These are phyloP conservation scores for Irpex sp. DNA, from an alignment of 1,284 basidiomycete genomes.

Conservation along the genomic window DNA sequence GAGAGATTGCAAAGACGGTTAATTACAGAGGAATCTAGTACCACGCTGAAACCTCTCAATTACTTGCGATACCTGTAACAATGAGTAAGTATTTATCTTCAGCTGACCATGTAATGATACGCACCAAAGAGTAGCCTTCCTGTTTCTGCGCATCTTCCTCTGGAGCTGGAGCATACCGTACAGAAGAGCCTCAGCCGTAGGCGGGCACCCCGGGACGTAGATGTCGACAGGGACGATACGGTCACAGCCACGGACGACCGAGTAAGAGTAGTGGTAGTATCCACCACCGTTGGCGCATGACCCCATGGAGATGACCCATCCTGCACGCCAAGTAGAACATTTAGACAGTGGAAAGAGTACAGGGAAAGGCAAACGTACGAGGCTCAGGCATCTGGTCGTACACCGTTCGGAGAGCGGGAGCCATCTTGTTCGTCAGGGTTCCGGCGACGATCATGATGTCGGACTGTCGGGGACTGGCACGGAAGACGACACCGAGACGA, in stretches of 20 bases:
- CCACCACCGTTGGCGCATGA: slow-evolving; percentile 99
- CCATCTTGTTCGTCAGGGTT: slow-evolving; percentile 99
- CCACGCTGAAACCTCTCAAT: background rate
- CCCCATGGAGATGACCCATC: slow-evolving; percentile 99
- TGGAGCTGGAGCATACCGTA: slow-evolving; percentile 96
- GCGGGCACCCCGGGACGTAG: slow-evolving; percentile 94
- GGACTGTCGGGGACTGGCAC: slow-evolving; percentile 95
- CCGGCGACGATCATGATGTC: slow-evolving; percentile 99
- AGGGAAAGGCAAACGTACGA: slow-evolving; percentile 41
- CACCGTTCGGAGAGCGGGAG: slow-evolving; percentile 91
- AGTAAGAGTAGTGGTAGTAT: slow-evolving; percentile 99
- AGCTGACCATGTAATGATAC: slow-evolving; percentile 21
- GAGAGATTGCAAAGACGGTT: background rate
- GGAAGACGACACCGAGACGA: slow-evolving; percentile 95
- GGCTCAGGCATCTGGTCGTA: slow-evolving; percentile 98
- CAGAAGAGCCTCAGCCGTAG: slow-evolving; percentile 89
- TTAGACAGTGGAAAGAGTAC: slow-evolving; percentile 14
- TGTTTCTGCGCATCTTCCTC: slow-evolving; percentile 92
- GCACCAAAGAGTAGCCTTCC: slow-evolving; percentile 91
- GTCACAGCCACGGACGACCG: slow-evolving; percentile 99
- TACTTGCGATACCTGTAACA: background rate
- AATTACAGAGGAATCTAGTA: background rate
- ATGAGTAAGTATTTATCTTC: background rate
- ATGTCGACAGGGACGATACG: slow-evolving; percentile 99
- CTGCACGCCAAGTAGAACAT: slow-evolving; percentile 29